A percentile compares a stretch with the other conserved stretches of the same genome.
phyloP scores from a whole-genome alignment of 768 basidiomycete species.

The Leccinum olivaceopallidum region DNA sequence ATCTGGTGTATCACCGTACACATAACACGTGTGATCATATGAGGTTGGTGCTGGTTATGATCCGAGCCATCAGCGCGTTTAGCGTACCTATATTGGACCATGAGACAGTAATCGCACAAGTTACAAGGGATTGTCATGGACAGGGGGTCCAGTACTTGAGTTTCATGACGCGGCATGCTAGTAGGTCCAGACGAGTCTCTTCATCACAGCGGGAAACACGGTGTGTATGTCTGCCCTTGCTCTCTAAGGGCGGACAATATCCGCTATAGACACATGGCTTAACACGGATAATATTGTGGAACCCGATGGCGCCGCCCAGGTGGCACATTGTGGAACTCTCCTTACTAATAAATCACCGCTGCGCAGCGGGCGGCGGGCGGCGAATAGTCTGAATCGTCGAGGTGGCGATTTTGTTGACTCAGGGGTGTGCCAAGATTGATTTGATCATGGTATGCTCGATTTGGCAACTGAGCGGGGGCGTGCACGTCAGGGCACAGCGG shows the following conservation, averaged over 20 bases:
- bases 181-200: neutral
- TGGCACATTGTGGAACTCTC: neutral
- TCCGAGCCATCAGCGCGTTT: neutral
- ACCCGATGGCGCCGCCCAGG: neutral
- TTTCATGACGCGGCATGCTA: neutral
- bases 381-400: neutral
- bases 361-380: neutral
- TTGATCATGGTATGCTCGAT: slow-evolving; percentile 1
- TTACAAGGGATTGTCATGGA: neutral
- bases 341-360: neutral
- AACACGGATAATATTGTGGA: slow-evolving; percentile 57
- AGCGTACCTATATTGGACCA: neutral
- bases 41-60: neutral
- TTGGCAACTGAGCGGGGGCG: slow-evolving; percentile 12
- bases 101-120: neutral
- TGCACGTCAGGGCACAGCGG: slow-evolving; percentile 23
- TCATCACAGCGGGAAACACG: neutral
- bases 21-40: neutral
- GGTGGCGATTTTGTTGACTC: neutral
- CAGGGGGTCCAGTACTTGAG: neutral
- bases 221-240: neutral
- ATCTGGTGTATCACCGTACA: neutral
- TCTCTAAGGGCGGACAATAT: slow-evolving; percentile 61
- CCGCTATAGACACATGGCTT: too few relatives aligned
- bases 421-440: neutral